Percentiles rank a stretch among this genome's conserved stretches.
These are phyloP conservation scores for Leptographium radiaticola DNA, from an alignment of 2,329 filamentous ascomycete species.

Conservation along the genomic window DNA sequence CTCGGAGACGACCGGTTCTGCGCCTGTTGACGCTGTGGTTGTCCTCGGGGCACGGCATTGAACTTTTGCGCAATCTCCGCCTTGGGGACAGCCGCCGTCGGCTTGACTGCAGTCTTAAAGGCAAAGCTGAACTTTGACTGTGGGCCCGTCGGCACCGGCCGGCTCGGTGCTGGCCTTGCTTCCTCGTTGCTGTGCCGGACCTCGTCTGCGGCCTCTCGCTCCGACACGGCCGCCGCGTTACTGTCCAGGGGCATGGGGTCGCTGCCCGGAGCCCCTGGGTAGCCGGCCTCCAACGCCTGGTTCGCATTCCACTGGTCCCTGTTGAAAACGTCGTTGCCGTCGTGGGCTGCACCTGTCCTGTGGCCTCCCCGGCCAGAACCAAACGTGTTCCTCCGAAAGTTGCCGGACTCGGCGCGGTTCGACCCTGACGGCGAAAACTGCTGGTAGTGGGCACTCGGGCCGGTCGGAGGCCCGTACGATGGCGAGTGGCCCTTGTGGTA, in stretches of 20 bases:
- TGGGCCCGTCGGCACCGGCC: slow-evolving; percentile 40
- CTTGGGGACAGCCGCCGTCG: slow-evolving; percentile 42
- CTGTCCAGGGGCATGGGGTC: background rate
- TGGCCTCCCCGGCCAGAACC: slow-evolving; percentile 34
- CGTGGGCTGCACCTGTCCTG: slow-evolving; percentile 23
- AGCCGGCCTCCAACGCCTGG: slow-evolving; percentile 21
- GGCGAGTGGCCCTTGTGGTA: slow-evolving; percentile 38
- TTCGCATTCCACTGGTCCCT: slow-evolving; percentile 57
- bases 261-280: slow-evolving; percentile 1
- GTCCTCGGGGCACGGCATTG: slow-evolving; percentile 40
- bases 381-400: slow-evolving; percentile 49
- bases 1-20: background rate
- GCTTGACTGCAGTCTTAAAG: slow-evolving; percentile 63
- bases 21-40: slow-evolving; percentile 11
- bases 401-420: slow-evolving; percentile 30
- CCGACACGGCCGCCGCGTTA: background rate
- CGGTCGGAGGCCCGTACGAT: slow-evolving; percentile 42
- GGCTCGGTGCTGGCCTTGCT: slow-evolving; percentile 38
- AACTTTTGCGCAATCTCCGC: slow-evolving; percentile 55
- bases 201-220: background rate
- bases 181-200: slow-evolving; percentile 11
- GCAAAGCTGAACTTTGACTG: slow-evolving; percentile 80
- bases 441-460: slow-evolving; percentile 40
- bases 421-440: slow-evolving; percentile 33
- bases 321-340: slow-evolving; percentile 41